Evolutionary conservation across 1,284 basidiomycete genomes (phyloP).

Genomic region (Calocybe gambosa): DNA sequence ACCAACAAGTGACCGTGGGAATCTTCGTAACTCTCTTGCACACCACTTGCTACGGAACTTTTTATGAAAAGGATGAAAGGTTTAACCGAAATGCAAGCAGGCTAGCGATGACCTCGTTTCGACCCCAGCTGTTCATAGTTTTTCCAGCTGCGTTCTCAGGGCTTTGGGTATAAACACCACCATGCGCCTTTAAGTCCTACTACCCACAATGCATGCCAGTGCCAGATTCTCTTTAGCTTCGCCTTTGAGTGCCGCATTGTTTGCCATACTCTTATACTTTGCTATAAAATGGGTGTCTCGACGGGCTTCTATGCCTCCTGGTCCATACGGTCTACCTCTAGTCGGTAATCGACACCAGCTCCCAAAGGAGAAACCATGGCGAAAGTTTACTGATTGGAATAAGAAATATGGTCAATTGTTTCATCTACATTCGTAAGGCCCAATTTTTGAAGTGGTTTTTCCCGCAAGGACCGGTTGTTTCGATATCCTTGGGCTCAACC

Average conservation of each 20-base stretch:
- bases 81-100: not conserved
- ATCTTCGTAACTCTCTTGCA: not conserved
- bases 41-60: not conserved
- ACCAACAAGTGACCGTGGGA: too few relatives aligned
- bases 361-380: constrained; percentile 42
- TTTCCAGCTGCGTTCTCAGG: not conserved
- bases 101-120: not conserved
- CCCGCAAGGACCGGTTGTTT: constrained; percentile 42
- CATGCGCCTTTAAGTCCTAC: not conserved
- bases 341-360: constrained; percentile 45
- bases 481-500: constrained; percentile 46
- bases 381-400: constrained; percentile 44
- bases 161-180: not conserved
- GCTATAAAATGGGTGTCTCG: constrained; percentile 23
- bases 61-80: not conserved
- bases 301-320: constrained; percentile 36
- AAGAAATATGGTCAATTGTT: constrained; percentile 34
- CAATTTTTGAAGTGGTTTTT: not conserved
- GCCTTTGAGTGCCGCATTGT: constrained; percentile 2
- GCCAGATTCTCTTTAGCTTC: not conserved
- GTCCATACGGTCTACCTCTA: constrained; percentile 36
- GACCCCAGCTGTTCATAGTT: not conserved
- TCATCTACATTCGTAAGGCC: not conserved
- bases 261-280: constrained; percentile 7
- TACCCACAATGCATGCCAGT: not conserved